phyloP scores from a whole-genome alignment of 768 basidiomycete species.

The Dacryopinax spathularia region DNA sequence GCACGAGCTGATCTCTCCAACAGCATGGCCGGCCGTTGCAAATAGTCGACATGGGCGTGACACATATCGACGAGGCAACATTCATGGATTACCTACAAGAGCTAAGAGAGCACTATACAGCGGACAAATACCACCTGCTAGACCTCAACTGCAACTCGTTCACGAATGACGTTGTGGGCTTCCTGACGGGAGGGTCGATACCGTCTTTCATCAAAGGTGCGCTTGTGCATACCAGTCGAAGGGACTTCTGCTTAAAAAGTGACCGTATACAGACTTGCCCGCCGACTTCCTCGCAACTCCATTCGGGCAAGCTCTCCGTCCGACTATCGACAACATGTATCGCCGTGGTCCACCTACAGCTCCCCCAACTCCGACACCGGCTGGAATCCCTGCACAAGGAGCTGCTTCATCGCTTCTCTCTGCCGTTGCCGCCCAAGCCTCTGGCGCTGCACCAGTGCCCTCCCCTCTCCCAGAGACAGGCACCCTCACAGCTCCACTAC shows the following conservation, averaged over 20 bases:
- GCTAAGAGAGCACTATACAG: constrained; percentile 67
- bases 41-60: constrained; percentile 61
- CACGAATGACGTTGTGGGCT: constrained; percentile 74
- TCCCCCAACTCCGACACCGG: constrained; percentile 23
- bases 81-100: constrained; percentile 71
- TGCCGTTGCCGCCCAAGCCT: constrained; percentile 21
- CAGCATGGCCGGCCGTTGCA: constrained; percentile 66
- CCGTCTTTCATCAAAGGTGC: constrained; percentile 69
- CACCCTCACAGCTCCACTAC: constrained; percentile 47
- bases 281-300: constrained; percentile 80
- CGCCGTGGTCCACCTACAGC: constrained; percentile 39
- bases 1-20: not conserved
- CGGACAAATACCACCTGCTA: constrained; percentile 52
- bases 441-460: constrained; percentile 19
- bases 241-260: not conserved
- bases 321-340: constrained; percentile 87
- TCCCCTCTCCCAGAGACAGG: constrained; percentile 28
- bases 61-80: constrained; percentile 66
- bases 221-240: constrained; percentile 10
- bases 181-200: constrained; percentile 70
- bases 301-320: constrained; percentile 70
- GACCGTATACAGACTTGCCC: constrained; percentile 41
- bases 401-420: constrained; percentile 32
- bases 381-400: constrained; percentile 20
- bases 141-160: constrained; percentile 96